phyloP scores from a whole-genome alignment of 2,329 filamentous ascomycete genomes.

The Phymatotrichopsis omnivora region DNA sequence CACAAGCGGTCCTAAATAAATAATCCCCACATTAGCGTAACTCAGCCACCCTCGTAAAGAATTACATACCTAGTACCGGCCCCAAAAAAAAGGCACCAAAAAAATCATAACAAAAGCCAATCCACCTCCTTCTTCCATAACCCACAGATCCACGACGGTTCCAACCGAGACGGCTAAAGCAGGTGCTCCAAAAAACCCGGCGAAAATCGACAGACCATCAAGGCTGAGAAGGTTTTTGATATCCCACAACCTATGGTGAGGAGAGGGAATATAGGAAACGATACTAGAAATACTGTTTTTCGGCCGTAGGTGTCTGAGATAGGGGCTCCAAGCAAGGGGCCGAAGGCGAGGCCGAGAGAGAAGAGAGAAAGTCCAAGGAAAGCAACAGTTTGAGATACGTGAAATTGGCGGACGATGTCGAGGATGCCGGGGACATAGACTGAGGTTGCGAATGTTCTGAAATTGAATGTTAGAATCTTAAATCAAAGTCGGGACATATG shows the following conservation, averaged over 20 bases:
- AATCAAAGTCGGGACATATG: too few relatives aligned
- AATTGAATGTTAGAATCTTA: constrained; percentile 1
- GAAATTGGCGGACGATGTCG: constrained; percentile 24
- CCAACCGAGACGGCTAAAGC: constrained; percentile 43
- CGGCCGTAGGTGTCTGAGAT: constrained; percentile 17
- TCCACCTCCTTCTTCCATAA: constrained; percentile 38
- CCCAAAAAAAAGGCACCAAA: constrained; percentile 46
- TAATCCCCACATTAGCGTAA: not conserved
- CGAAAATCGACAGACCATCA: constrained; percentile 35
- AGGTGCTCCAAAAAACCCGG: constrained; percentile 34
- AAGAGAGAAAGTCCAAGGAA: constrained; percentile 27
- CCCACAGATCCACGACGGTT: constrained; percentile 42
- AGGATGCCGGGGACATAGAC: constrained; percentile 25
- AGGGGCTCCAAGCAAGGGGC: constrained; percentile 26
- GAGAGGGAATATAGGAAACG: constrained; percentile 26
- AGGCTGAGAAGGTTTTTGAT: constrained; percentile 26
- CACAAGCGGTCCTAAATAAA: constrained; percentile 18
- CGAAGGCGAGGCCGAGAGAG: constrained; percentile 29
- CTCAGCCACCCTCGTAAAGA: constrained; percentile 30
- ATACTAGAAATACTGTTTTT: constrained; percentile 28
- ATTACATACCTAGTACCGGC: constrained; percentile 36
- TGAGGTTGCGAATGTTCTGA: constrained; percentile 26
- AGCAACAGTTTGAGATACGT: constrained; percentile 20
- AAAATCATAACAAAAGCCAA: constrained; percentile 41
- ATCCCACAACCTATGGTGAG: constrained; percentile 28